Percentiles rank a stretch among this genome's conserved stretches.
phyloP scores from a whole-genome alignment of 768 basidiomycete genomes.

The Leccinum incarnatum region DNA sequence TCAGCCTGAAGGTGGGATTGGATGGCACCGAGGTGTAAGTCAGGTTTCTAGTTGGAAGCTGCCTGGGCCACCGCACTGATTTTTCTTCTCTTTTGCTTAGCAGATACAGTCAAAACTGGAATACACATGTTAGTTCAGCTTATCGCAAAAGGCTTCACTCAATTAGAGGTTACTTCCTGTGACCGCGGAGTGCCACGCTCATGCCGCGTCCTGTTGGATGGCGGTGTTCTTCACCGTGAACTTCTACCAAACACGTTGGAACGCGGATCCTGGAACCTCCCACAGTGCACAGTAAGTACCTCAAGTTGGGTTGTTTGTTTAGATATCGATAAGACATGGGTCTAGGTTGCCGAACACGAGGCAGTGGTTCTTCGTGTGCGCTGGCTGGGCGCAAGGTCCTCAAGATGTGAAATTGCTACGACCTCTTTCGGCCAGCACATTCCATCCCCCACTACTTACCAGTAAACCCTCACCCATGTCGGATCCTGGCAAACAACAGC shows the following conservation, averaged over 20 bases:
- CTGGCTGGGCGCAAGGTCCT: not conserved
- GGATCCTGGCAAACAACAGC: conserved; percentile 7
- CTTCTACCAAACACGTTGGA: not conserved
- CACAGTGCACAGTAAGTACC: not conserved
- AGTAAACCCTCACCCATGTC: conserved; percentile 7
- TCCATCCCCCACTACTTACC: not conserved
- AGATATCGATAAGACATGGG: not conserved
- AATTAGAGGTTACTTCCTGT: not conserved
- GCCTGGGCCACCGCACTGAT: no score
- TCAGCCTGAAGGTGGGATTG: not conserved
- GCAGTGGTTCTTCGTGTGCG: not conserved
- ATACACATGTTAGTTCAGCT: not conserved
- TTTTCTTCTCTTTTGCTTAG: no score
- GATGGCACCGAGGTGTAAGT: not conserved
- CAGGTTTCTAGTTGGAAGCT: not conserved
- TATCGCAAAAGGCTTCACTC: not conserved
- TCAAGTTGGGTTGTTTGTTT: not conserved
- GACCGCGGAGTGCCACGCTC: not conserved
- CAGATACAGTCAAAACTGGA: no score
- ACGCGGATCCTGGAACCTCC: not conserved
- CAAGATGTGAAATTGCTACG: not conserved
- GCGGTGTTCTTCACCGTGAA: not conserved
- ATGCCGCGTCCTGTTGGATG: not conserved
- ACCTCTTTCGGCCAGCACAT: not conserved
- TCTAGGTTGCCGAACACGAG: not conserved